phyloP scores from a whole-genome alignment of 306 rosid species.

The Oemleria cerasiformis region DNA sequence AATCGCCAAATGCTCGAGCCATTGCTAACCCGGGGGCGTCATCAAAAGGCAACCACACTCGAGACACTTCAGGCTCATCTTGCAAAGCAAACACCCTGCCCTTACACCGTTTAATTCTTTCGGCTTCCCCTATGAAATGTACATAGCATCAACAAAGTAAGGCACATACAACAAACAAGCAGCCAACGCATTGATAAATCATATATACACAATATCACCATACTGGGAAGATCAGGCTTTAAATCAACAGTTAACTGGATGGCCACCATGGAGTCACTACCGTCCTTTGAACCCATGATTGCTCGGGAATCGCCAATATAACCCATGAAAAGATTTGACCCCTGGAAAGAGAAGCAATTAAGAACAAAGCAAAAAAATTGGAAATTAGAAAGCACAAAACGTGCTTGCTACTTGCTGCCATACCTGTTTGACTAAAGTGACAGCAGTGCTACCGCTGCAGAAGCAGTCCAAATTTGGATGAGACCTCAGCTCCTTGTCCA shows the following conservation, averaged over 20 bases:
- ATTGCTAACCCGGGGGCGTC: conserved; percentile 98
- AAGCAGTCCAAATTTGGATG: conserved; percentile 91
- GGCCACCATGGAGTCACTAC: conserved; percentile 60
- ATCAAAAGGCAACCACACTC: conserved; percentile 95
- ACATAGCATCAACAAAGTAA: conserved; percentile 9
- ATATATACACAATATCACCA: conserved; percentile 10
- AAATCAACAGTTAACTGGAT: conserved; percentile 83
- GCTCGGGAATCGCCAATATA: conserved; percentile 93
- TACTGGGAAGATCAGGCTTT: conserved; percentile 96
- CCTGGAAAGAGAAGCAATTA: conserved; percentile 49
- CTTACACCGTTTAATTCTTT: conserved; percentile 81
- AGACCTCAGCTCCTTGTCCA: conserved; percentile 92
- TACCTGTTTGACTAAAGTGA: conserved; percentile 88
- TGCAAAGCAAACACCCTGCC: conserved; percentile 95
- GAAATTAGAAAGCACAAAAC: conserved; percentile 14
- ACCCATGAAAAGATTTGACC: conserved; percentile 80
- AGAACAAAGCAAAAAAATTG: conserved; percentile 14
- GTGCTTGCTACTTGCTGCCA: conserved; percentile 21
- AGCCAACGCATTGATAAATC: conserved; percentile 10
- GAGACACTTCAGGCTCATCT: conserved; percentile 93
- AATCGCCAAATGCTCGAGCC: conserved; percentile 99
- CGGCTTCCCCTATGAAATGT: conserved; percentile 69
- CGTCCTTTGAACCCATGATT: conserved; percentile 81
- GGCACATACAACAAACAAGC: conserved; percentile 17
- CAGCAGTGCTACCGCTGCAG: conserved; percentile 96